A percentile compares a stretch with the other conserved stretches of the same genome.
phyloP scores from a whole-genome alignment of 1,284 basidiomycete species.

The Rhizoctonia solani region DNA sequence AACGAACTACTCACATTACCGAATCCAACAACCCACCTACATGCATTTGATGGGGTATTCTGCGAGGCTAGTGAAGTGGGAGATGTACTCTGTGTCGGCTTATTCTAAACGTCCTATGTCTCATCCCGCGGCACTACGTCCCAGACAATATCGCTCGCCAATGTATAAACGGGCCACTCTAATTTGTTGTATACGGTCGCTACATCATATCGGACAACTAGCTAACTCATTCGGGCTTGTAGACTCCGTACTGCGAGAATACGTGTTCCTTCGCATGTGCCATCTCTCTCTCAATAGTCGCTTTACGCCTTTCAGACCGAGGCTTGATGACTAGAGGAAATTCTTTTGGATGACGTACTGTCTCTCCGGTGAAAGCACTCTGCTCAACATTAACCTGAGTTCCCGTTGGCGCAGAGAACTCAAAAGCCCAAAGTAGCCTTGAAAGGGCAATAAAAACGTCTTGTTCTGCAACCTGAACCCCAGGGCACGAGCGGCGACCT shows the following conservation, averaged over 20 bases:
- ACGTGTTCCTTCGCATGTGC: not conserved
- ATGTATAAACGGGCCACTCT: not conserved
- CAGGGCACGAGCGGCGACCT: conserved; percentile 18
- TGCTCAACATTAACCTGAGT: conserved; percentile 5
- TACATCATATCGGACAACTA: too few species aligned
- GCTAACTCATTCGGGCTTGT: not conserved
- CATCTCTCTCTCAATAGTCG: conserved; percentile 14
- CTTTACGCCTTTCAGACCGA: not conserved
- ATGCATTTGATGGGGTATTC: conserved; percentile 79
- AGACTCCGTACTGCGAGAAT: conserved; percentile 10
- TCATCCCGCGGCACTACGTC: too few species aligned
- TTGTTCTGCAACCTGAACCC: conserved; percentile 19
- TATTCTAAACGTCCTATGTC: conserved; percentile 47
- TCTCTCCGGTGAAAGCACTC: conserved; percentile 10
- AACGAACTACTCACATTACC: conserved; percentile 69
- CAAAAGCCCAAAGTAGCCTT: conserved; percentile 15
- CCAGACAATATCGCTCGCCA: too few species aligned
- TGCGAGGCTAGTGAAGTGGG: conserved; percentile 78
- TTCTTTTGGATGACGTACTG: not conserved
- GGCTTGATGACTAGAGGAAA: conserved; percentile 26
- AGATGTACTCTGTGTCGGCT: conserved; percentile 70
- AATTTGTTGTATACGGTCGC: too few species aligned
- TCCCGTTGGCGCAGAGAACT: conserved; percentile 22
- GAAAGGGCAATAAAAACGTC: conserved; percentile 15
- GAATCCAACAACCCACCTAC: conserved; percentile 70